Evolutionary conservation across 306 rosid genomes (phyloP).

Genomic region (Dryas octopetala): DNA sequence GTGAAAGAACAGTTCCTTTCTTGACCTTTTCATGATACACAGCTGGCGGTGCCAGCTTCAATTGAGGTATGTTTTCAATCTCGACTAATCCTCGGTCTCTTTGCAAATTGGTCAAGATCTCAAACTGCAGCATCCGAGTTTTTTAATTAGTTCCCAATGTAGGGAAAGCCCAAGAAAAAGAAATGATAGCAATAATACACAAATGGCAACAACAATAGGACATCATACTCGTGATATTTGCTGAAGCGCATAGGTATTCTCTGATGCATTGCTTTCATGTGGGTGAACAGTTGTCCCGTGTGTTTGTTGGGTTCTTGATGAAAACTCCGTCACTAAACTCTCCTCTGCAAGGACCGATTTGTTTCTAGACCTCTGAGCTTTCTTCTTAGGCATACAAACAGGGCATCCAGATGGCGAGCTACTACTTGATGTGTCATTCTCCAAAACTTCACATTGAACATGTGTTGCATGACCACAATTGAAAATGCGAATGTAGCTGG

Average conservation of each 20-base stretch:
- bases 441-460: slow-evolving; percentile 77
- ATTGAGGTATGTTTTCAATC: slow-evolving; percentile 74
- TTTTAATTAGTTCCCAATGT: slow-evolving; percentile 23
- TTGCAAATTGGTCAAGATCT: slow-evolving; percentile 75
- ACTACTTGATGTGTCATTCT: slow-evolving; percentile 48
- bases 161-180: slow-evolving; percentile 9
- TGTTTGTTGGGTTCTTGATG: slow-evolving; percentile 45
- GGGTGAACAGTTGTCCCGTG: slow-evolving; percentile 55
- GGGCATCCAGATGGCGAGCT: slow-evolving; percentile 76
- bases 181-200: background rate
- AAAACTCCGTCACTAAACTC: slow-evolving; percentile 59
- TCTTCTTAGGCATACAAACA: slow-evolving; percentile 71
- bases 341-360: slow-evolving; percentile 51
- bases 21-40: slow-evolving; percentile 88
- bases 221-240: slow-evolving; percentile 75
- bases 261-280: slow-evolving; percentile 59
- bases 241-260: slow-evolving; percentile 54
- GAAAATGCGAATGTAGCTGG: slow-evolving; percentile 74
- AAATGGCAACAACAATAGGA: slow-evolving; percentile 8
- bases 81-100: slow-evolving; percentile 69
- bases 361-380: slow-evolving; percentile 63
- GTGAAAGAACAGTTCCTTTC: slow-evolving; percentile 47
- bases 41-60: slow-evolving; percentile 93
- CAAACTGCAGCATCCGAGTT: slow-evolving; percentile 69
- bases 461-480: slow-evolving; percentile 93